A percentile compares a stretch with the other conserved stretches of the same genome.
Evolutionary conservation across 176 grass and related monocot genomes (phyloP).

Genomic region (Bolboschoenus planiculmis): DNA sequence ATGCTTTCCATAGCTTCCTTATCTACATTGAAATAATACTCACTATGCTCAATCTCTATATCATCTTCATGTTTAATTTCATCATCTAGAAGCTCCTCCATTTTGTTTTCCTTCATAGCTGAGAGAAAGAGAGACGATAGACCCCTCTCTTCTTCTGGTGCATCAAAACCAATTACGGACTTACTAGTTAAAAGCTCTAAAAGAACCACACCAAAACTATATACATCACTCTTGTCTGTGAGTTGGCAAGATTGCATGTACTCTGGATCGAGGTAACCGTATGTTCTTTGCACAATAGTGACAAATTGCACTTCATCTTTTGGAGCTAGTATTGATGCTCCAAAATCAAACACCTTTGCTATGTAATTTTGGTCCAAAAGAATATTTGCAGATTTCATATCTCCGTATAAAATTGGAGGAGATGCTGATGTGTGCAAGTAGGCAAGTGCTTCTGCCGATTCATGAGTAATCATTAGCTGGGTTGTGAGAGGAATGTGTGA

Average conservation of each 20-base stretch:
- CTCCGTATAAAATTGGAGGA: neutral
- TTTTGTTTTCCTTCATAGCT: neutral
- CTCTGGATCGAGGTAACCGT: neutral
- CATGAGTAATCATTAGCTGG: too few species aligned
- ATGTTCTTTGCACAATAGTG: neutral
- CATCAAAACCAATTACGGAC: neutral
- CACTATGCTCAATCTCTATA: too few species aligned
- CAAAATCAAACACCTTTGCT: neutral
- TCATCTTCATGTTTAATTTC: too few species aligned
- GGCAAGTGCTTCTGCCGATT: neutral
- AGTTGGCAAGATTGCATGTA: neutral
- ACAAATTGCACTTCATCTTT: neutral
- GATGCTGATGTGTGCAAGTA: neutral
- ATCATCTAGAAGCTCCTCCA: neutral
- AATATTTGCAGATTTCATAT: neutral
- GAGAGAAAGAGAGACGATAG: neutral
- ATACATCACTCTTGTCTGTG: neutral
- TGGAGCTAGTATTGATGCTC: neutral
- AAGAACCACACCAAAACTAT: neutral
- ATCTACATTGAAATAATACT: too few species aligned
- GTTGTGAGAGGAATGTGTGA: too few species aligned
- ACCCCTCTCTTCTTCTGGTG: neutral
- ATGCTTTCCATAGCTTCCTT: too few species aligned
- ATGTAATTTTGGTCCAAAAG: neutral
- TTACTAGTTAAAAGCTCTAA: neutral